These are phyloP conservation scores for Rosa chinensis DNA, from an alignment of 306 rosid species.

Conservation along the genomic window DNA sequence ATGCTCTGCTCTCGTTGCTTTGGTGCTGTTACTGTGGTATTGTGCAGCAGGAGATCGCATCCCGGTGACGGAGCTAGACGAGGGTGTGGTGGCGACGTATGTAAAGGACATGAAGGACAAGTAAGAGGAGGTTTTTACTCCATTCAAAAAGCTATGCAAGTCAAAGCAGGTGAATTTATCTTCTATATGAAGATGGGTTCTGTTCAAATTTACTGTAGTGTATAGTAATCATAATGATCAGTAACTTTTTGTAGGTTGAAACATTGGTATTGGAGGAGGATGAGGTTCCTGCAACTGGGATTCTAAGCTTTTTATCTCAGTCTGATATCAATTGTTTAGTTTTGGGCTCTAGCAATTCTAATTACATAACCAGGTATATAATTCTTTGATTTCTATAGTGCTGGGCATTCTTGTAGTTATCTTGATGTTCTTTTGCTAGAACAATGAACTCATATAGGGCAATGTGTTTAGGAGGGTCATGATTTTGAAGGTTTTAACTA, in stretches of 20 bases:
- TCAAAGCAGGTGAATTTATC: slow-evolving; percentile 39
- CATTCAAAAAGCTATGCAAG: slow-evolving; percentile 59
- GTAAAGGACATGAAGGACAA: slow-evolving; percentile 56
- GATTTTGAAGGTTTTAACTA: background rate
- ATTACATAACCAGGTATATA: slow-evolving; percentile 61
- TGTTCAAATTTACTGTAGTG: slow-evolving; percentile 10
- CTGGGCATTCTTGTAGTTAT: too few relatives aligned
- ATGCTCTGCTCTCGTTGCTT: background rate
- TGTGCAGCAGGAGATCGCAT: slow-evolving; percentile 64
- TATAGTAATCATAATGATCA: background rate
- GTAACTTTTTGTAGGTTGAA: slow-evolving; percentile 55
- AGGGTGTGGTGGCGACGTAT: slow-evolving; percentile 49
- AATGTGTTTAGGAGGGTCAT: background rate
- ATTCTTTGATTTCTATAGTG: too few relatives aligned
- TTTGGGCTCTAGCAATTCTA: slow-evolving; percentile 61
- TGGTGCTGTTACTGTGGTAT: slow-evolving; percentile 1
- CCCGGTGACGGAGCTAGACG: slow-evolving; percentile 59
- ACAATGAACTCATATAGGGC: background rate
- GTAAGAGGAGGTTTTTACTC: slow-evolving; percentile 61
- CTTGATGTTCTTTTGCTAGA: too few relatives aligned
- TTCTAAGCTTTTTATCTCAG: slow-evolving; percentile 58
- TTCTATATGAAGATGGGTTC: slow-evolving; percentile 15
- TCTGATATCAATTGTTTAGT: slow-evolving; percentile 57
- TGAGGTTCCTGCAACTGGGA: slow-evolving; percentile 70
- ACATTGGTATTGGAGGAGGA: slow-evolving; percentile 83